Conservation (phyloP, 352 stramenopile species). For the Globisporangium alternatum region DNA sequence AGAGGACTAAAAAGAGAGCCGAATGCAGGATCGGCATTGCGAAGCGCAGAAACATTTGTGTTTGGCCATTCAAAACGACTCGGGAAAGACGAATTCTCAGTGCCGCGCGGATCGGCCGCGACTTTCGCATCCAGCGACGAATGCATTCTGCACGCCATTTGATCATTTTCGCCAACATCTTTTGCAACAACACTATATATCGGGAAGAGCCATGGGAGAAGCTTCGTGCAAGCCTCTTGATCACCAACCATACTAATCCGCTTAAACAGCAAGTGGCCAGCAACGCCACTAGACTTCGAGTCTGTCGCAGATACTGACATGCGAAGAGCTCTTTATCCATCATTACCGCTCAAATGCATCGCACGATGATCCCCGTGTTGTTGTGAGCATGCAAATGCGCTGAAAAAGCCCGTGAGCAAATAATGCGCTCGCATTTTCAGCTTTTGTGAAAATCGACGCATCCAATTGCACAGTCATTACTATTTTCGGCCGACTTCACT, state of each 20-base stretch:
- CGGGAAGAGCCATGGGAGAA: too few relatives aligned
- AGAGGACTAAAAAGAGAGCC: not conserved
- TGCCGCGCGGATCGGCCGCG: not conserved
- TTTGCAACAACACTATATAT: too few relatives aligned
- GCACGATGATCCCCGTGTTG: too few relatives aligned
- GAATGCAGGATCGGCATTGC: not conserved
- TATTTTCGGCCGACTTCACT: not conserved
- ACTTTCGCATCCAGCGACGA: not conserved
- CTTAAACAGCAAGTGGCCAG: too few relatives aligned
- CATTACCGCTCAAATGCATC: not conserved
- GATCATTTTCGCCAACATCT: too few relatives aligned
- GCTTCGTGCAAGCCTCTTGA: too few relatives aligned
- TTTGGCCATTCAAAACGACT: not conserved
- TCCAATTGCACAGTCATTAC: not conserved
- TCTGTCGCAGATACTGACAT: too few relatives aligned
- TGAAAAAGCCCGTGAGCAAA: not conserved
- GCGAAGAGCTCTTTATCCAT: conserved; percentile 1
- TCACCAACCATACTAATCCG: too few relatives aligned
- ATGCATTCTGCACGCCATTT: too few relatives aligned
- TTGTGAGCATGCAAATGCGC: not conserved
- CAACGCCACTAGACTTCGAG: too few relatives aligned
- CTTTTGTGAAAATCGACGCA: not conserved
- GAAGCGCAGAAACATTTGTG: not conserved
- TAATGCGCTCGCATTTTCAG: not conserved
- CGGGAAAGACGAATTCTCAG: not conserved